Conservation (phyloP, 768 basidiomycete species). For the Lactarius tabidus region DNA sequence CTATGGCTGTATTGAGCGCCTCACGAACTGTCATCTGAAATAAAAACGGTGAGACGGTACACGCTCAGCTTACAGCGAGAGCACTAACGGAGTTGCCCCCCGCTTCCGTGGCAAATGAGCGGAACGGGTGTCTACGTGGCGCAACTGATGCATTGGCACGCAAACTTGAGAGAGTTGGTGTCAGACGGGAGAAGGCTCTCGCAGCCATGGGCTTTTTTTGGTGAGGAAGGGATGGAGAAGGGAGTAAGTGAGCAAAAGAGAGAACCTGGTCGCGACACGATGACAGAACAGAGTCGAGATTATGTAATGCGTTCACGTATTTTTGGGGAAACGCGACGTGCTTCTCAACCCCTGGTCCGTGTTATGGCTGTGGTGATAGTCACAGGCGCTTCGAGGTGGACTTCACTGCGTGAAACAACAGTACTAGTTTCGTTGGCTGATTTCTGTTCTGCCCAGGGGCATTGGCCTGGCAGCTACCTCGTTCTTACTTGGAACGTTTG, state of each 20-base stretch:
- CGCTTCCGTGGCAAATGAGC: conserved; percentile 62
- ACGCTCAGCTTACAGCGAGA: conserved; percentile 32
- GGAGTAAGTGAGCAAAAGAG: conserved; percentile 25
- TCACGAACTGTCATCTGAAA: conserved; percentile 95
- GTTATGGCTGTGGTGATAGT: conserved; percentile 55
- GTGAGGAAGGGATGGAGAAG: conserved; percentile 31
- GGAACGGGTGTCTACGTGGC: conserved; percentile 43
- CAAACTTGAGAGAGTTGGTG: conserved; percentile 43
- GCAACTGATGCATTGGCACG: conserved; percentile 42
- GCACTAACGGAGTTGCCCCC: conserved; percentile 43
- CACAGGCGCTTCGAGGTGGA: conserved; percentile 80
- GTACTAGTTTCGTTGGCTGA: not conserved
- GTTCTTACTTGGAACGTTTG: conserved; percentile 59
- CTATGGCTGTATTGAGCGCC: conserved; percentile 96
- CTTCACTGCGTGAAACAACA: conserved; percentile 3
- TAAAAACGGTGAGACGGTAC: conserved; percentile 21
- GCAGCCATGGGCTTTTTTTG: conserved; percentile 49
- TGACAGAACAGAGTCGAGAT: not conserved
- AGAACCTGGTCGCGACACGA: not conserved
- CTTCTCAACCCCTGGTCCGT: conserved; percentile 1
- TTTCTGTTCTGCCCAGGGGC: conserved; percentile 39
- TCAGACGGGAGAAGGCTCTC: conserved; percentile 60
- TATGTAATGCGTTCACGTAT: conserved; percentile 2
- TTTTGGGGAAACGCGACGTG: conserved; percentile 20
- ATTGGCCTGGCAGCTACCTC: conserved; percentile 78